Base-by-base conservation (phyloP, 768 basidiomycete species). In the Asterophora lycoperdoides region DNA sequence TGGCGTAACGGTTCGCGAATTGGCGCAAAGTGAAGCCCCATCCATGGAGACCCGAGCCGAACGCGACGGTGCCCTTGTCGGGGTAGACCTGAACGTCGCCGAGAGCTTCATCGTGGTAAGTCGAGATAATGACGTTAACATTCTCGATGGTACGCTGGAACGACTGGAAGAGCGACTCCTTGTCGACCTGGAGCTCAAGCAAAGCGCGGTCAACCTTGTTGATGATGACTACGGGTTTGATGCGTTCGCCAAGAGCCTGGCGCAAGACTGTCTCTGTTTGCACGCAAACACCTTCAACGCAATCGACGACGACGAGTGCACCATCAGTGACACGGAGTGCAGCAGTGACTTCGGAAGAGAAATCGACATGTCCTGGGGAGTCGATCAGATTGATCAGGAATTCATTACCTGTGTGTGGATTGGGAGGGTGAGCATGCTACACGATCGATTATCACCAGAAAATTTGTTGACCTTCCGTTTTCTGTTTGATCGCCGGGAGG, bases 161-260 rank as follows among this genome's bases (percentile, higher is more conserved):
- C 40, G 92, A 90, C 72, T 98, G 96, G 79, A 85, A 99, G 50
- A 99, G 86, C 55, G 87, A 85, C 69, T 99, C 96, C 76, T 98
- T 98, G 68, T 81, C 75, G 58, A 97, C 90, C 70, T 99, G 96
- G 41, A 99, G 84, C 73, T 99, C 96, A 62, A 99, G 90, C 44
- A 99, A 83, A 51, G 96, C 96, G 64, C 96, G 95, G 74, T 99
- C 96, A 63, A 99, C 93, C 79, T 99, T 99, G 85, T 99, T 99
- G 76, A 99, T 96, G 74, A 97, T 84, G 62, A 97, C 84, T 63
- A 99, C 96, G 57, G 96, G 96, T 77, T 96, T 98, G 78, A 99
- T 98, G 70, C 96, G 93, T 77, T 99, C 96, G 35, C 85, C 82
- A 37, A 99, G 81, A 47, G 96, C 90, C 67, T 99, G 96, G 59